Conservation (phyloP, 352 stramenopile genomes). For the Thalassiosira ordinaria region DNA sequence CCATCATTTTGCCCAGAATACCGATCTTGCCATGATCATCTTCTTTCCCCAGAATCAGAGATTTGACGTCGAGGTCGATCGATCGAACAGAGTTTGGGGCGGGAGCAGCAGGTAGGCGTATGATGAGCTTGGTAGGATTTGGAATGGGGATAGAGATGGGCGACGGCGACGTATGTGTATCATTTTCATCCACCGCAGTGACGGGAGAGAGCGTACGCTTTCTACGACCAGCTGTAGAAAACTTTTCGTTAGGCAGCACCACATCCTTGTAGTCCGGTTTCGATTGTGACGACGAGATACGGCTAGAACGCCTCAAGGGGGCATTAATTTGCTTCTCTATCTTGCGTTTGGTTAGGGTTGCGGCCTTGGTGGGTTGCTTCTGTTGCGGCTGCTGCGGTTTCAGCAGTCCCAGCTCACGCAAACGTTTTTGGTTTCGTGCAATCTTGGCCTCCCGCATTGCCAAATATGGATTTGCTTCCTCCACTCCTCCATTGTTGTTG, state of each 20-base stretch:
- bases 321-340: not conserved
- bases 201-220: not conserved
- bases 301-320: conserved; percentile 25
- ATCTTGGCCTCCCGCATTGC: conserved; percentile 47
- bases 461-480: conserved; percentile 30
- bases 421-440: conserved; percentile 32
- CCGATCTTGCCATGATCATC: conserved; percentile 23
- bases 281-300: conserved; percentile 10
- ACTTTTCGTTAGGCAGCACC: not conserved
- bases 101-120: conserved; percentile 1
- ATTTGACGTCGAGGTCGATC: conserved; percentile 50
- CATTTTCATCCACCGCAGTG: too few relatives aligned
- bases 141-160: too few relatives aligned
- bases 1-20: conserved; percentile 61
- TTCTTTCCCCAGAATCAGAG: conserved; percentile 32
- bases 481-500: not conserved
- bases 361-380: too few relatives aligned
- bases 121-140: too few relatives aligned
- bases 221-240: not conserved
- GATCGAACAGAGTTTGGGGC: conserved; percentile 57
- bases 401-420: conserved; percentile 32
- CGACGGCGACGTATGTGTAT: too few relatives aligned
- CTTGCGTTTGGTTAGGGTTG: not conserved
- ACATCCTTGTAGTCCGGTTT: not conserved
- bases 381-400: conserved; percentile 6